Base-by-base conservation (phyloP, 495 filamentous ascomycete species). In the Hypoxylon lienhwacheense region DNA sequence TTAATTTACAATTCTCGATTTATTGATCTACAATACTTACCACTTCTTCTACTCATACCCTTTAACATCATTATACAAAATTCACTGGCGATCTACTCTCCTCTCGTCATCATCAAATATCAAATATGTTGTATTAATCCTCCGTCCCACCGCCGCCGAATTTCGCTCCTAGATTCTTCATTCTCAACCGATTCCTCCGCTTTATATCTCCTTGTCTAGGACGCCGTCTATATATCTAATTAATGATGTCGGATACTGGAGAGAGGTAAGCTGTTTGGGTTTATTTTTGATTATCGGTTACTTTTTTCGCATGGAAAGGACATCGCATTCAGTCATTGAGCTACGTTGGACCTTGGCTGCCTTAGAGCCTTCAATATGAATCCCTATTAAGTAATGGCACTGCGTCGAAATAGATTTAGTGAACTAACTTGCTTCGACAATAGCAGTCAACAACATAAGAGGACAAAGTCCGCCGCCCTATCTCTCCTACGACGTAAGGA, bases 361-460 rank as follows among this genome's bases (percentile, higher is more conserved):
- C n/a, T n/a, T n/a, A n/a, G n/a, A n/a, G 16, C 31, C 16, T 16
- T 7, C 11, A 5, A 6, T n/a, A 31, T 37, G 24, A 11, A 4
- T 31, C 28, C 16, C 22, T 40, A 43, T 47, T 16, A 14, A 46
- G 25, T 15, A 11, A 17, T 7, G 42, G 2, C 14, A 15, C 33
- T 47, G 51, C 19, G 25, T 41, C n/a, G 29, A 41, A 16, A 8
- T 29, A 17, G 46, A 7, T 8, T 33, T n/a, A 40, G 39, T 45
- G 33, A 20, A 42, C 56, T 60, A 40, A 60, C 57, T 60, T 39
- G 47, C 24, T 49, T 21, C 20, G 21, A 46, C 14, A 32, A 8
- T 50, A 78, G 73, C 53, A n/a, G n/a, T n/a, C n/a, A n/a, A n/a
- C 63, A 63, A 32, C 79, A 83, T 59, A 77, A 74, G 66, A 75